Conservation (phyloP, 129 eudicot genomes). For the Daucus carota region DH1_v3.0 NC_030386.2:21999501-22000000, state of each 20-base stretch:
- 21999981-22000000: no score
- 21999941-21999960: no score
- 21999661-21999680: background rate
- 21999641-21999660: background rate
- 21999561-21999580: background rate
- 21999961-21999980: no score
- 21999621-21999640: background rate
- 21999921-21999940: no score
- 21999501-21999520: no score
- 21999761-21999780: background rate
- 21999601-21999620: background rate
- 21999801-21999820: no score
- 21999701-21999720: constrained; percentile 1
- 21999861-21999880: background rate
- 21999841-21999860: background rate
- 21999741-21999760: background rate
- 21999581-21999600: background rate
- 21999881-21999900: background rate
- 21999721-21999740: background rate
- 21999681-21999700: background rate
- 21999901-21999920: no score
- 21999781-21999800: background rate
- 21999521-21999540: background rate
- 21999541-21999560: background rate
- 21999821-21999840: background rate